phyloP scores from a whole-genome alignment of 2,329 filamentous ascomycete species.

The Epichloe gansuensis region DNA sequence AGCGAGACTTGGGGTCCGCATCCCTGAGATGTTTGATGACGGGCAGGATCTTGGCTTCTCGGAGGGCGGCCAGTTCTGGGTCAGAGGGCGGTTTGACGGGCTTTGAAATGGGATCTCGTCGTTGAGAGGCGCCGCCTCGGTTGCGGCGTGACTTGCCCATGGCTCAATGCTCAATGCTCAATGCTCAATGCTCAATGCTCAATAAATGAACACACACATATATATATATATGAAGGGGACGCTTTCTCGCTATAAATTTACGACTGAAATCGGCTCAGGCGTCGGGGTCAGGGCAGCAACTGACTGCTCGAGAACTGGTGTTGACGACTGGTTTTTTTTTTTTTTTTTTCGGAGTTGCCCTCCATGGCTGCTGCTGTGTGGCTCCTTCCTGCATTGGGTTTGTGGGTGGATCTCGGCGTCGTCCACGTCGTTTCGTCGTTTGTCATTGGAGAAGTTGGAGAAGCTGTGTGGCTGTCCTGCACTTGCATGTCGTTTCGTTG shows the following conservation, averaged over 20 bases:
- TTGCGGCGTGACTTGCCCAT: conserved; percentile 52
- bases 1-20: conserved; percentile 45
- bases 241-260: too few species aligned
- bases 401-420: background rate
- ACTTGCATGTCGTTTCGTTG: too few species aligned
- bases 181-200: background rate
- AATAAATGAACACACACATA: too few species aligned
- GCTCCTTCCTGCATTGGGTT: background rate
- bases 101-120: conserved; percentile 45
- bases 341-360: background rate
- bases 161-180: background rate
- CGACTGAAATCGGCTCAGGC: background rate
- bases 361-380: background rate
- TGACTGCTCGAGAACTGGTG: background rate
- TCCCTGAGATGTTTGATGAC: conserved; percentile 49
- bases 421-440: background rate
- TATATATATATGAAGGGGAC: background rate
- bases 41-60: conserved; percentile 51
- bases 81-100: conserved; percentile 48
- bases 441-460: background rate
- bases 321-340: background rate
- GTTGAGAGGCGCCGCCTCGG: conserved; percentile 33
- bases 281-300: background rate
- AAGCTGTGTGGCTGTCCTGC: too few species aligned
- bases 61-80: conserved; percentile 49